Evolutionary conservation across 2,329 filamentous ascomycete genomes (phyloP), one percentile per base, ranked within the genome.

Genomic region (Botrytis byssoidea): DNA sequence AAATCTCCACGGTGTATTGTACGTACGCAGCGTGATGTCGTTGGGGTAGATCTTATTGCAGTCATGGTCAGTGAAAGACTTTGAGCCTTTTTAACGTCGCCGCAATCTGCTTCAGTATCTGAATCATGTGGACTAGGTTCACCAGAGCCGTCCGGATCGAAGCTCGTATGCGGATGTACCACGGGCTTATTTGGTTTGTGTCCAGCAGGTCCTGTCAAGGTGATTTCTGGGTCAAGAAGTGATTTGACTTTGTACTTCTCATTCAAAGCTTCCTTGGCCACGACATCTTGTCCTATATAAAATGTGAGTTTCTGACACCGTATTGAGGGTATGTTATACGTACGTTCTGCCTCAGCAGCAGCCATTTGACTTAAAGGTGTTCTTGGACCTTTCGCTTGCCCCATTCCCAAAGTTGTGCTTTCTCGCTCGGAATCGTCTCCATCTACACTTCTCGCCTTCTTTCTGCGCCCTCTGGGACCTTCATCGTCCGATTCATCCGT

Each of bases 1-100:
- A 93, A 98, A 77, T 98, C 93, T 57, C 96, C 96, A 22, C 96
- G 91, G 76, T 97, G 91, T 74, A 98, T 93, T 75, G 97, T 96
- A 32, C 94, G 92, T 40, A 98, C 92, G 16, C 93, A 92, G 55
- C 96, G 91, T 81, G 95, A 92, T 1, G 91, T 88, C 69, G 92
- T 91, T 1, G 91, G 90, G 2, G 91, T 93, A 18, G 91, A 92
- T 75, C 92, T 89, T 75, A 97, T 90, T 10, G 91, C 88, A 0
- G 94, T 97, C 83, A 95, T 91, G 68, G 90, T 91, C 75, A 98
- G 88, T 1, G 91, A 88, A 67, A 99, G 87, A 76, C 92, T 93
- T 82, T 98, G 96, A 0, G 96, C 96, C 48, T 92, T 89, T 82
- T 92, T 93, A 78, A 98, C 93, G 77, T 97, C 95, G 42, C 90